Evolutionary conservation across 164 flowering plant species (phyloP).

Genomic region (Aristolochia contorta): DNA sequence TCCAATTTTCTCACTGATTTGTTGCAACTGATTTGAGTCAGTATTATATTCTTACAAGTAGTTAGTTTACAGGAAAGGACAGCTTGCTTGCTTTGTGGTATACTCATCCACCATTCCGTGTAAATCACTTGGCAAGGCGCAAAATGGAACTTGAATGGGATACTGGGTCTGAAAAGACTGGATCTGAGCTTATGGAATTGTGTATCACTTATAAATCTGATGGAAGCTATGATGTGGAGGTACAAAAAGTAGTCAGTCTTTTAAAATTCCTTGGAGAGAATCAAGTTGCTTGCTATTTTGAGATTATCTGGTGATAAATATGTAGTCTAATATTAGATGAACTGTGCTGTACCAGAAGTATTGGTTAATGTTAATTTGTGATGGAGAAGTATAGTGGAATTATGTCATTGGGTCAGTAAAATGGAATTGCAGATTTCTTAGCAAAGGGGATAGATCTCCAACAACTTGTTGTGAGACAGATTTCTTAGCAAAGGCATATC

Average conservation of each 20-base stretch:
- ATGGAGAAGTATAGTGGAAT: no score
- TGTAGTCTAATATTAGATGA: neutral
- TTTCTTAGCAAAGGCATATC: no score
- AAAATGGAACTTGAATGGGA: slow-evolving; percentile 77
- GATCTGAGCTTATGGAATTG: slow-evolving; percentile 30
- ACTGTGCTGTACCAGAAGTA: no score
- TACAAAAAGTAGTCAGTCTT: slow-evolving; percentile 9
- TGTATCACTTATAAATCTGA: slow-evolving; percentile 41
- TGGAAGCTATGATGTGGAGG: slow-evolving; percentile 78
- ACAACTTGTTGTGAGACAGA: no score
- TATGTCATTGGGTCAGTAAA: no score
- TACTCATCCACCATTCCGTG: slow-evolving; percentile 75
- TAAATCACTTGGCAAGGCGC: slow-evolving; percentile 54
- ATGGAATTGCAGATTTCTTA: no score
- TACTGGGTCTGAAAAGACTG: slow-evolving; percentile 28
- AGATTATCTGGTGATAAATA: no score
- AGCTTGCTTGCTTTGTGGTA: slow-evolving; percentile 59
- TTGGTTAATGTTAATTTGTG: no score
- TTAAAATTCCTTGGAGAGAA: no score
- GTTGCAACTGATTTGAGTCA: neutral
- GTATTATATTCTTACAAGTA: neutral
- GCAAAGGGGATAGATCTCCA: no score
- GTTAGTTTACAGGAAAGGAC: slow-evolving; percentile 29
- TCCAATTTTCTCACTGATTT: neutral
- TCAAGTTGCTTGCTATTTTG: no score